Conservation (phyloP, 805 yeast genomes). For the Nakazawaea peltata region DNA sequence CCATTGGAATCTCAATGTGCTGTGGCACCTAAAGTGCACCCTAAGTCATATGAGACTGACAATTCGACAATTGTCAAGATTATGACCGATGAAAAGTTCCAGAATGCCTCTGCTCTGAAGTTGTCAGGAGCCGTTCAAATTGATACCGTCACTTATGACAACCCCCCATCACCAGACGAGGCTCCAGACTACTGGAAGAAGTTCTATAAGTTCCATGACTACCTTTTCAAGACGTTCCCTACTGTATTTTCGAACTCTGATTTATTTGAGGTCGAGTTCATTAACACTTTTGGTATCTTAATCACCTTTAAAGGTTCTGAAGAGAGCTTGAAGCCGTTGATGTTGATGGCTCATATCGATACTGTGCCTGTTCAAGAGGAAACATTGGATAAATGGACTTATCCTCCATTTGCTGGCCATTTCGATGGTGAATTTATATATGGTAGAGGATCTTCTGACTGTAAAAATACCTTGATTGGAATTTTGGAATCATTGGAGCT, state of each 20-base stretch:
- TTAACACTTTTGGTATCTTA: slow-evolving; percentile 51
- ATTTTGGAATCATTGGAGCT: slow-evolving; percentile 52
- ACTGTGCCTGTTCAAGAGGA: slow-evolving; percentile 60
- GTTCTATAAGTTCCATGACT: slow-evolving; percentile 25
- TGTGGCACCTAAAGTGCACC: slow-evolving; percentile 14
- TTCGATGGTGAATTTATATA: slow-evolving; percentile 53
- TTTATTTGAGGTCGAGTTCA: slow-evolving; percentile 35
- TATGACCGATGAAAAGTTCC: slow-evolving; percentile 24
- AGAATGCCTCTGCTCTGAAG: slow-evolving; percentile 28
- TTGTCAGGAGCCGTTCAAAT: slow-evolving; percentile 43
- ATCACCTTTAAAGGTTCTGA: slow-evolving; percentile 50
- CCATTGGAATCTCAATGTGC: too few relatives aligned
- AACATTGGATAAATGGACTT: slow-evolving; percentile 46
- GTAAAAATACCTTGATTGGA: slow-evolving; percentile 55
- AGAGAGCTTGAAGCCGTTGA: slow-evolving; percentile 40
- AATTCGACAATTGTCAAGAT: slow-evolving; percentile 26
- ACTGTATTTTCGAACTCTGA: slow-evolving; percentile 44
- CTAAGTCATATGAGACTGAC: slow-evolving; percentile 20
- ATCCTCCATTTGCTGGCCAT: slow-evolving; percentile 55
- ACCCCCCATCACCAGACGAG: slow-evolving; percentile 28
- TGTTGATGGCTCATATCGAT: slow-evolving; percentile 65
- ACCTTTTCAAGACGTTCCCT: slow-evolving; percentile 8
- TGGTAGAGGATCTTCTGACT: slow-evolving; percentile 68
- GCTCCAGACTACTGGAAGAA: slow-evolving; percentile 33
- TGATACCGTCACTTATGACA: slow-evolving; percentile 40